Evolutionary conservation across 225 moss, liverwort and hornwort genomes (phyloP).

Genomic region (Pseudoscleropodium purum): DNA sequence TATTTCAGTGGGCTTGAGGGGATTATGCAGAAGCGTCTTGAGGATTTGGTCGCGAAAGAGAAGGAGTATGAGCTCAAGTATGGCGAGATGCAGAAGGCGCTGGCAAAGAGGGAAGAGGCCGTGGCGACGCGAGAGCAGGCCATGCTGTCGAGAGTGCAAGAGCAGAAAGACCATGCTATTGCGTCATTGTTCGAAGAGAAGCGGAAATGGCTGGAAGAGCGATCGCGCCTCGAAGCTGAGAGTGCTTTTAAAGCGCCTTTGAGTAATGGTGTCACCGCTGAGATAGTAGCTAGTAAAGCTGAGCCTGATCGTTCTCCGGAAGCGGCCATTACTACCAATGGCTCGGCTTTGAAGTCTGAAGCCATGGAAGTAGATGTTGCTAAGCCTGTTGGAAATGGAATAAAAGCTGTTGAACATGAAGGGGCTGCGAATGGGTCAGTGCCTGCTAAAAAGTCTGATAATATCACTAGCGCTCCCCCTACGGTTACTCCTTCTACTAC

Average conservation of each 20-base stretch:
- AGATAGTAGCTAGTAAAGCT: slow-evolving; percentile 35
- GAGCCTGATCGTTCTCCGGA: slow-evolving; percentile 48
- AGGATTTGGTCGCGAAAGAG: slow-evolving; percentile 87
- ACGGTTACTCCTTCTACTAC: slow-evolving; percentile 14
- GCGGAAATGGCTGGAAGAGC: slow-evolving; percentile 99
- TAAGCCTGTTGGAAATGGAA: slow-evolving; percentile 47
- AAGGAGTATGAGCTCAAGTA: slow-evolving; percentile 75
- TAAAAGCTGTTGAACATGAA: slow-evolving; percentile 58
- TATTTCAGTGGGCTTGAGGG: slow-evolving; percentile 90
- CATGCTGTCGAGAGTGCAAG: slow-evolving; percentile 91
- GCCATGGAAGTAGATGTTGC: slow-evolving; percentile 92
- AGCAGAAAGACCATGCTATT: slow-evolving; percentile 98
- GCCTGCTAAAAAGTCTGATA: slow-evolving; percentile 73
- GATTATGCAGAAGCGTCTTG: slow-evolving; percentile 80
- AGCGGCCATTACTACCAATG: slow-evolving; percentile 42
- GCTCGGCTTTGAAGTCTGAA: slow-evolving; percentile 53
- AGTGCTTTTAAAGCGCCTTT: slow-evolving; percentile 58
- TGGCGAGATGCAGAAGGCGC: slow-evolving; percentile 60
- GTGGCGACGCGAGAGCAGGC: slow-evolving; percentile 94
- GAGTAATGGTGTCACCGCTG: slow-evolving; percentile 34
- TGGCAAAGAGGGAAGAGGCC: slow-evolving; percentile 77
- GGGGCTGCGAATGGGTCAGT: slow-evolving; percentile 75
- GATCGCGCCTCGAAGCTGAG: slow-evolving; percentile 85
- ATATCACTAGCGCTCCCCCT: background rate
- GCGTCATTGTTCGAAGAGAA: slow-evolving; percentile 99